Percentiles rank a stretch among this genome's conserved stretches.
phyloP scores from a whole-genome alignment of 768 basidiomycete genomes.

The Lepiota brunneoincarnata region DNA sequence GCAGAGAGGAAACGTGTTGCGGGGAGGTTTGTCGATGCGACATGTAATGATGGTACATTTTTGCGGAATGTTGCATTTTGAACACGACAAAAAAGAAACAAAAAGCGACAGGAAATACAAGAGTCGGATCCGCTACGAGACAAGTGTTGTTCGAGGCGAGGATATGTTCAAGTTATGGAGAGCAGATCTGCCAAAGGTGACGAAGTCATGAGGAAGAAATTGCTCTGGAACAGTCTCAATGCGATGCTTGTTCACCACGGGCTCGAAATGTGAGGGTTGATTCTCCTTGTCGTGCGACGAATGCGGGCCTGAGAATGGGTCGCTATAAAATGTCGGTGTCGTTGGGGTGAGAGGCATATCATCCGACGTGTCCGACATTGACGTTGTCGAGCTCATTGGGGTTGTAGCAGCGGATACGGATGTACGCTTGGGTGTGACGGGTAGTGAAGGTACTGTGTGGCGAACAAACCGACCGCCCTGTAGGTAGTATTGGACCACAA shows the following conservation, averaged over 20 bases:
- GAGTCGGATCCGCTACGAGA: conserved; percentile 50
- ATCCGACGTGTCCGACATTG: conserved; percentile 73
- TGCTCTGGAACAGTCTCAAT: conserved; percentile 71
- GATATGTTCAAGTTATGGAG: conserved; percentile 76
- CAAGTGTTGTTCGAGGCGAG: conserved; percentile 57
- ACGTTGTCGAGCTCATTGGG: conserved; percentile 72
- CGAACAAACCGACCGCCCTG: conserved; percentile 75
- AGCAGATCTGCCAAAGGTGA: conserved; percentile 73
- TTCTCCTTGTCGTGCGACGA: conserved; percentile 83
- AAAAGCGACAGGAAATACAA: conserved; percentile 35
- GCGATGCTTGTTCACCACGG: conserved; percentile 67
- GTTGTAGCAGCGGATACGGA: conserved; percentile 61
- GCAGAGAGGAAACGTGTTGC: conserved; percentile 58
- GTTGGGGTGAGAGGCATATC: conserved; percentile 84
- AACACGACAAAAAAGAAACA: conserved; percentile 40
- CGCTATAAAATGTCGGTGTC: conserved; percentile 65
- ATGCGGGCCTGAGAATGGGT: conserved; percentile 46
- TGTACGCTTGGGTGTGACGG: conserved; percentile 64
- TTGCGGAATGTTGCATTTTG: conserved; percentile 61
- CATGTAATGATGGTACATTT: conserved; percentile 81
- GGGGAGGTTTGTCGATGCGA: conserved; percentile 46
- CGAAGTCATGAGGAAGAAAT: conserved; percentile 78
- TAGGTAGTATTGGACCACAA: conserved; percentile 92
- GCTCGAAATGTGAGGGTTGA: conserved; percentile 65
- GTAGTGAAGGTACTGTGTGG: conserved; percentile 46